Conservation (phyloP, 2,329 filamentous ascomycete genomes). For the Colletotrichum melonis region DNA sequence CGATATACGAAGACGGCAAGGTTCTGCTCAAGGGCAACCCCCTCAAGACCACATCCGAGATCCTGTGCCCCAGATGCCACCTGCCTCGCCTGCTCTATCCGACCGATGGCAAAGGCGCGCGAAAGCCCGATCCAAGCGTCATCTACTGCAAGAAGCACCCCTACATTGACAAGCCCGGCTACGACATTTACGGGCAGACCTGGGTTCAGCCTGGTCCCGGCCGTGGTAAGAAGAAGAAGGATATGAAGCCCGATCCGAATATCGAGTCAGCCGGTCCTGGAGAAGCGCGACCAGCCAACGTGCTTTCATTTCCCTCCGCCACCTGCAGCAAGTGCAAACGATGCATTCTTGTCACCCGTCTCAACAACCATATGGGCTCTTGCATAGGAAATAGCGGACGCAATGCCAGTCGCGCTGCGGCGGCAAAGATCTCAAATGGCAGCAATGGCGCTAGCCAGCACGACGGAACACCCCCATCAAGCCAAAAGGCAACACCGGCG, state of each 20-base stretch:
- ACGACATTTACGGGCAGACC: conserved; percentile 85
- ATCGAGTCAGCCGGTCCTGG: conserved; percentile 57
- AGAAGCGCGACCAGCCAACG: conserved; percentile 69
- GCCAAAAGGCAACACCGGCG: conserved; percentile 71
- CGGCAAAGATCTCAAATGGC: conserved; percentile 72
- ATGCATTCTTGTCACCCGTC: conserved; percentile 72
- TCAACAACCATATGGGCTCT: conserved; percentile 77
- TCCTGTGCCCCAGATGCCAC: conserved; percentile 79
- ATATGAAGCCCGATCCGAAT: conserved; percentile 69
- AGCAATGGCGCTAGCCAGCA: conserved; percentile 60
- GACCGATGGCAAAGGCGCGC: conserved; percentile 75
- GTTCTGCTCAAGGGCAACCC: conserved; percentile 79
- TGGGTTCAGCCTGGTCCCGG: conserved; percentile 79
- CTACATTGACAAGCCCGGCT: conserved; percentile 80
- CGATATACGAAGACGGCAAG: conserved; percentile 76
- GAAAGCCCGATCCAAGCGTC: conserved; percentile 72
- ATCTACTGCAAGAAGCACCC: conserved; percentile 85
- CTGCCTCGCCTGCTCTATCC: conserved; percentile 80
- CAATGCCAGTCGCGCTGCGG: conserved; percentile 70
- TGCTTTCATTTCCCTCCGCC: conserved; percentile 72
- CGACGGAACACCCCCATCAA: conserved; percentile 70
- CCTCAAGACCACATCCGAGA: conserved; percentile 76
- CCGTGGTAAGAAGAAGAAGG: conserved; percentile 84
- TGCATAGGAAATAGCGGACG: conserved; percentile 75
- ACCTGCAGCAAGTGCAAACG: conserved; percentile 76